Percentiles rank a stretch among this genome's conserved stretches.
Evolutionary conservation across 108 stramenopile species (phyloP).

Genomic region (Aurantiochytrium sp.): DNA sequence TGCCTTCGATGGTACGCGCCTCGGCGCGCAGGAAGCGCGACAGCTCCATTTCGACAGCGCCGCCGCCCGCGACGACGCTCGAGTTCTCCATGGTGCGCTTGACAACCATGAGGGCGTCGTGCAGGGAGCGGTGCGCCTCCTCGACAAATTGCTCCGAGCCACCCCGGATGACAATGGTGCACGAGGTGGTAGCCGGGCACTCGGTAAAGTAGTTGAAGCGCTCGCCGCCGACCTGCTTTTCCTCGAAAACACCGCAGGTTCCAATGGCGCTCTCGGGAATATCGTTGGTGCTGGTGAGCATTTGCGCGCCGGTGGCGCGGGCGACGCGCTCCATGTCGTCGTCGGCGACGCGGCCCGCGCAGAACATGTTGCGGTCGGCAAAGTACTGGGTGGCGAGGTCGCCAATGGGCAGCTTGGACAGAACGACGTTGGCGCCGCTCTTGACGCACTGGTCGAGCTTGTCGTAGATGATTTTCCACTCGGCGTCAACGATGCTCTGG

Average conservation of each 20-base stretch:
- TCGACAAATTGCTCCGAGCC: constrained; percentile 98
- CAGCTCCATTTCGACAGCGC: constrained; percentile 93
- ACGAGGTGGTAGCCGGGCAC: constrained; percentile 81
- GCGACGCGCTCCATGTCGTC: constrained; percentile 93
- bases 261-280: constrained; percentile 70
- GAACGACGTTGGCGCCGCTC: constrained; percentile 90
- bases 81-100: constrained; percentile 79
- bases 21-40: constrained; percentile 69
- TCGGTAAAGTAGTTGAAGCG: constrained; percentile 93
- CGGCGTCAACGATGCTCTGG: constrained; percentile 97
- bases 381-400: constrained; percentile 99
- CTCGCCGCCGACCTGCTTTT: constrained; percentile 90
- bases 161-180: constrained; percentile 90
- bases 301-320: constrained; percentile 83
- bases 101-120: constrained; percentile 95
- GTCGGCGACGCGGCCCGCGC: constrained; percentile 92
- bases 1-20: constrained; percentile 86
- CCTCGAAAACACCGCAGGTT: constrained; percentile 87
- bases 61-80: constrained; percentile 91
- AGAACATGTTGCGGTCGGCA: constrained; percentile 90
- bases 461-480: constrained; percentile 98
- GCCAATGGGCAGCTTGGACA: constrained; percentile 93
- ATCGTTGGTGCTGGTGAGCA: constrained; percentile 80
- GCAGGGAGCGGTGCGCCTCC: constrained; percentile 90
- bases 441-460: constrained; percentile 87